Percentiles rank a stretch among this genome's conserved stretches.
Evolutionary conservation across 768 basidiomycete genomes (phyloP).

Genomic region (Auricularia sp.): DNA sequence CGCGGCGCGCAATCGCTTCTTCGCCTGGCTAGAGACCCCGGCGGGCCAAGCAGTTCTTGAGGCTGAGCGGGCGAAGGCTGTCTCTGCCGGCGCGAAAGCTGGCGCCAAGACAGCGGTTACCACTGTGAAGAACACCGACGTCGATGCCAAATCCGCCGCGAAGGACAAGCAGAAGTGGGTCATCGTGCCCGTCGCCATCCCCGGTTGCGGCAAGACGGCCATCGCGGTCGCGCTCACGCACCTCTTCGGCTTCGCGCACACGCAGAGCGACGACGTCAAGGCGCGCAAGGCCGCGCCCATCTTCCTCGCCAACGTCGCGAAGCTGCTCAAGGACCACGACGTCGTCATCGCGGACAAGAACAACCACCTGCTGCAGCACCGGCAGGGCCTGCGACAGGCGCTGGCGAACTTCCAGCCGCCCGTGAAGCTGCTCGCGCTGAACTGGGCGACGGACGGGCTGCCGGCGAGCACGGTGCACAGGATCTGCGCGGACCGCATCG

Average conservation of each 20-base stretch:
- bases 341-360: constrained; percentile 97
- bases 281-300: constrained; percentile 60
- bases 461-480: constrained; percentile 54
- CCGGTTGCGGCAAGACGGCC: constrained; percentile 90
- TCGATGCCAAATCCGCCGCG: constrained; percentile 1
- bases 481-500: constrained; percentile 68
- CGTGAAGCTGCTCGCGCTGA: constrained; percentile 68
- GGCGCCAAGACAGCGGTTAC: no score
- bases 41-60: constrained; percentile 31
- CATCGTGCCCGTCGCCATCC: constrained; percentile 81
- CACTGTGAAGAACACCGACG: constrained; percentile 13
- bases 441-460: constrained; percentile 58
- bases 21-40: constrained; percentile 51
- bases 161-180: constrained; percentile 29
- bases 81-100: constrained; percentile 3
- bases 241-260: constrained; percentile 83
- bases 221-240: constrained; percentile 68
- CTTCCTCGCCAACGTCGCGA: constrained; percentile 65
- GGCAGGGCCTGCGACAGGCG: constrained; percentile 54
- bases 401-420: constrained; percentile 35
- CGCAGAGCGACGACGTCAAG: constrained; percentile 84
- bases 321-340: constrained; percentile 49
- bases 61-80: constrained; percentile 23
- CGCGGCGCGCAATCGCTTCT: constrained; percentile 65
- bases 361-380: constrained; percentile 79